phyloP scores from a whole-genome alignment of 2,329 filamentous ascomycete species.

The Beauveria sp. region DNA sequence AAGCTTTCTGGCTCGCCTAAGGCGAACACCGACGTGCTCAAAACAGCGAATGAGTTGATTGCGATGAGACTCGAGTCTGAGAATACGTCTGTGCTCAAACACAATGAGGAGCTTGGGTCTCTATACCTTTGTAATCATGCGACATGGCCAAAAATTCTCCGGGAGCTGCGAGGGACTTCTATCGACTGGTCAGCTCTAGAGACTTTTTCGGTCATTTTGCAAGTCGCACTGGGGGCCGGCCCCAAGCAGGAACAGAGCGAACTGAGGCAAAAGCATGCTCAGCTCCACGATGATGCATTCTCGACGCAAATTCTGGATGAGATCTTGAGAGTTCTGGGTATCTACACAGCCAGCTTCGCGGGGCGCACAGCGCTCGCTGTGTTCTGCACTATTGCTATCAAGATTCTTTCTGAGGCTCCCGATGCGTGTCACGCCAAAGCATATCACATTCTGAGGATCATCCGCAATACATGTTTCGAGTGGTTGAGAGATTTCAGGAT shows the following conservation, averaged over 20 bases:
- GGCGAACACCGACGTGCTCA: not conserved
- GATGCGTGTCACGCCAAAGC: fast-evolving
- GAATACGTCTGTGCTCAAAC: constrained; percentile 17
- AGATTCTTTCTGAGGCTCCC: not conserved
- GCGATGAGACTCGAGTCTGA: not conserved
- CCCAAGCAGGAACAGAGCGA: not conserved
- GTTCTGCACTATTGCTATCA: not conserved
- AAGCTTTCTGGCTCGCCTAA: no score
- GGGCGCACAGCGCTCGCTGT: not conserved
- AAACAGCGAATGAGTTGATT: not conserved
- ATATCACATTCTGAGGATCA: fast-evolving
- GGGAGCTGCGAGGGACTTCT: not conserved
- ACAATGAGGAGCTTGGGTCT: constrained; percentile 1
- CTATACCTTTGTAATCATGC: fast-evolving
- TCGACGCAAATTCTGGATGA: not conserved
- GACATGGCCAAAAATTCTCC: not conserved
- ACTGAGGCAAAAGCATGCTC: not conserved
- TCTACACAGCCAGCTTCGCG: not conserved
- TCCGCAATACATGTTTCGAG: not conserved
- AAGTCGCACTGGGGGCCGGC: not conserved
- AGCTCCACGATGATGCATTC: not conserved
- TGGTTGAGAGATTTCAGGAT: not conserved
- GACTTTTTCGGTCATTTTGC: not conserved
- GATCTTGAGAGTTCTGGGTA: not conserved
- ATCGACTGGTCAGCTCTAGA: constrained; percentile 2